These are phyloP conservation scores for Filobasidium floriforme DNA, from an alignment of 768 basidiomycete species.

Conservation along the genomic window DNA sequence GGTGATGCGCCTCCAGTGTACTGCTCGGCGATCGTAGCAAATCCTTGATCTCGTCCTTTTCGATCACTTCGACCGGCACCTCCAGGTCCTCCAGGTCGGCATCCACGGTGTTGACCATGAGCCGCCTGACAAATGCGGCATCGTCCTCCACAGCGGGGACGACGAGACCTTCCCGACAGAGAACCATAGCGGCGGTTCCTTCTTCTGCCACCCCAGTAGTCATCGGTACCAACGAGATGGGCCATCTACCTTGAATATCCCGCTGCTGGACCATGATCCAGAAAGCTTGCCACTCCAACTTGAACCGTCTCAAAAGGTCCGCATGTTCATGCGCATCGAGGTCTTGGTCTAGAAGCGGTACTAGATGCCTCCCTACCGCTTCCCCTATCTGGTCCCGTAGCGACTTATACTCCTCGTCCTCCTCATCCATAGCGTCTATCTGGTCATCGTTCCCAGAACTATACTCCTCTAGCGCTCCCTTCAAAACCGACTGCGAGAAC, in stretches of 20 bases:
- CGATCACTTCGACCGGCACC: not conserved
- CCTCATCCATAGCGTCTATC: constrained; percentile 32
- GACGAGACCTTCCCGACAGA: constrained; percentile 72
- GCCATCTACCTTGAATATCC: constrained; percentile 53
- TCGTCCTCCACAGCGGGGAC: constrained; percentile 52
- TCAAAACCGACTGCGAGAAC: constrained; percentile 74
- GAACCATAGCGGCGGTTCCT: constrained; percentile 23
- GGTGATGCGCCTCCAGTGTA: not conserved
- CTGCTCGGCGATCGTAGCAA: constrained; percentile 11
- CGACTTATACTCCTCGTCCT: constrained; percentile 48
- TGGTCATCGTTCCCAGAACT: constrained; percentile 57
- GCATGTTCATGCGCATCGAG: constrained; percentile 72
- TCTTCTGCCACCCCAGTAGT: not conserved
- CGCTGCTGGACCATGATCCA: constrained; percentile 80
- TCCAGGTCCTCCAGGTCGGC: not conserved
- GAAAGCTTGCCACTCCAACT: constrained; percentile 93
- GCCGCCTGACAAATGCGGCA: constrained; percentile 13
- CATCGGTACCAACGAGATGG: constrained; percentile 25
- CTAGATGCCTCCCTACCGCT: constrained; percentile 78
- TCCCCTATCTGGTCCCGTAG: constrained; percentile 68
- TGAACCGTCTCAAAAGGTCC: constrained; percentile 74
- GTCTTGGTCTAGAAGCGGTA: constrained; percentile 61
- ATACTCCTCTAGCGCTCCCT: constrained; percentile 75
- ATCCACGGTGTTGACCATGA: constrained; percentile 9
- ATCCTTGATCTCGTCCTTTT: not conserved